Base-by-base conservation (phyloP, 257 asterid species). In the Gentiana straminea region DNA sequence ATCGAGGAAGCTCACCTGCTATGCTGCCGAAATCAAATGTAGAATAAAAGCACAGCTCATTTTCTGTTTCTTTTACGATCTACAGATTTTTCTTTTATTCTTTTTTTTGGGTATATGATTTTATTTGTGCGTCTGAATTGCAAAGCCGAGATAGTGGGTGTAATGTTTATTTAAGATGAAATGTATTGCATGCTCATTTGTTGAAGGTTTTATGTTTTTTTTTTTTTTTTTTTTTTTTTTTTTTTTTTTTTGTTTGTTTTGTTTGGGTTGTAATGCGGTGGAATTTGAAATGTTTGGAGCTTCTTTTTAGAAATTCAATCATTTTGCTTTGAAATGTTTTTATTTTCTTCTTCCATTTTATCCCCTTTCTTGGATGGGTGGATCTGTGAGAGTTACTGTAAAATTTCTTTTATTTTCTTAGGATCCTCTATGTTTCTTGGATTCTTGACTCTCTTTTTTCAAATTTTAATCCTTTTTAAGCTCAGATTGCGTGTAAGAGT, bases 11-110 rank as follows among this genome's bases (percentile, higher is more conserved):
- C 55, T n/a, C 59, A 36, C 48, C 34, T 33, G 60, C 7, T 47
- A 34, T 37, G 49, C 60, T 51, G 44, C 35, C 38, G 36, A 68
- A n/a, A 62, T 58, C 53, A 51, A 68, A 63, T 66, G 78, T 55
- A 57, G 37, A 75, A 64, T 24, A 24, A 24, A 72, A 77, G 84
- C 84, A 75, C 67, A 64, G 64, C 60, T 73, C 54, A 1, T 57
- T 57, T 54, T 57, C 3, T 32, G 7, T 2, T 33, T 57, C 24
- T 24, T 24, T 24, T 24, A 24, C 24, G 24, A 24, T 24, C 24
- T 24, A 24, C 24, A 24, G 24, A 24, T 43, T 24, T 44, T 8
- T 32, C 1, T 6, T 54, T 37, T 37, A 11, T 54, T 8, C n/a
- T 54, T 9, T 37, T 32, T 35, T 34, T 57, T 57, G 24, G 10